Evolutionary conservation across 768 basidiomycete species (phyloP), one percentile per base, ranked within the genome.

Genomic region (Lentinula guzmanii): DNA sequence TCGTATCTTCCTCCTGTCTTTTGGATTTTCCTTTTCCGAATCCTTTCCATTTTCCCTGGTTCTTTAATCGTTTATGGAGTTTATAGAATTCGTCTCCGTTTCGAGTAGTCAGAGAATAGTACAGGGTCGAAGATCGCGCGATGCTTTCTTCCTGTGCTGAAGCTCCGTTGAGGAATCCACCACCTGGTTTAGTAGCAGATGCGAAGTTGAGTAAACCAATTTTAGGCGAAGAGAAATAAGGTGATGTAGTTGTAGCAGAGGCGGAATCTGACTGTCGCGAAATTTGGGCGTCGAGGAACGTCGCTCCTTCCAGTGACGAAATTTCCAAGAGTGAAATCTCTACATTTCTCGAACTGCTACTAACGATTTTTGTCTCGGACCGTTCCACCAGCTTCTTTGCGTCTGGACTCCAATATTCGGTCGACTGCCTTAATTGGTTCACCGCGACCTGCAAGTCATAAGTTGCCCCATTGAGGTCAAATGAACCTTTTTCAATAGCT

Each of bases 71-170:
- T 34, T 75, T 75, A 69, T 92, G 90, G 18, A 84, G 68, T 2
- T 70, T 72, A 69, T 93, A 90, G 73, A 90, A 92, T 43, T 79
- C 76, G 48, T 81, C 74, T 0, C 82, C 86, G 5, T 75, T 76
- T 15, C 71, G 69, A 9, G 85, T 82, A 67, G 78, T 77, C 60
- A 92, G 85, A 8, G 85, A 80, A 1, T 80, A 75, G 65, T 86
- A 89, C 5, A 93, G 73, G 5, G 86, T 87, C 10, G 89, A 90
- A 4, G 89, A 83, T 45, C 90, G 84, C 10, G 90, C 89, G 66
- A 93, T 81, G 41, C 86, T 86, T 70, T 93, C 90, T 70, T 93
- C 91, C 66, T 93, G 90, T 1, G 91, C 90, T 62, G 85, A 83
- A 0, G 88, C 83, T 15, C 90, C 91, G 60, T 71, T 78, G 61